Evolutionary conservation across 495 filamentous ascomycete genomes (phyloP), one percentile per base, ranked within the genome.

Genomic region (Amorphotheca resinae): DNA sequence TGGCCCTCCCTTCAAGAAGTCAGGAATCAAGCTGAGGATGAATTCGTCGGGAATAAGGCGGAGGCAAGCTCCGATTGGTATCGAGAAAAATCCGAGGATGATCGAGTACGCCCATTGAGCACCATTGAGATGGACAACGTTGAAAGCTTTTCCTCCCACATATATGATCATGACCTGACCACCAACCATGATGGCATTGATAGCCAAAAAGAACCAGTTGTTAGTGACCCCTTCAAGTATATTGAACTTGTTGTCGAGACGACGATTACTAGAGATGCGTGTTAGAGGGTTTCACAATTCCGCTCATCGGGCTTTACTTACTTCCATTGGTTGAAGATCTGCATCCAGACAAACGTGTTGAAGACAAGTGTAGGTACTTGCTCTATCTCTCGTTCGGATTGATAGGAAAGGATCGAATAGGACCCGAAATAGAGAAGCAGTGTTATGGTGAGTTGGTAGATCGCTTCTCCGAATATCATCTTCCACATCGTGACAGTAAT

Each of bases 271-370:
- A 40, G 33, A 33, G 7, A 38, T 22, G 16, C n/a, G 11, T 14
- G 50, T 70, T 58, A 70, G 63, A 46, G 38, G 22, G 18, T 7
- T 33, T 40, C 23, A 30, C 44, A 20, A 11, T 28, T 2, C n/a
- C 11, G 4, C 18, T 32, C 60, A 62, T 21, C 69, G 20, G 21
- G 31, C 12, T 47, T 17, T 51, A 71, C 73, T 72, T 69, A 77
- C 73, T 91, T 93, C 75, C 86, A 89, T 57, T 89, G 80, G 60
- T 93, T 93, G 67, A 93, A 93, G 49, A 93, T 88, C 48, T 93
- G 86, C 85, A 93, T 91, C 86, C 86, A 93, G 14, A 93, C 86
- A 40, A 93, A 93, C 3, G 84, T 84, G 64, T 94, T 94, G 73
- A 94, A 94, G 4, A 94, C 80, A 33, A 93, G 67, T 0, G 82